Conservation (phyloP, 306 rosid species). For the Cicer cuneatum region DNA sequence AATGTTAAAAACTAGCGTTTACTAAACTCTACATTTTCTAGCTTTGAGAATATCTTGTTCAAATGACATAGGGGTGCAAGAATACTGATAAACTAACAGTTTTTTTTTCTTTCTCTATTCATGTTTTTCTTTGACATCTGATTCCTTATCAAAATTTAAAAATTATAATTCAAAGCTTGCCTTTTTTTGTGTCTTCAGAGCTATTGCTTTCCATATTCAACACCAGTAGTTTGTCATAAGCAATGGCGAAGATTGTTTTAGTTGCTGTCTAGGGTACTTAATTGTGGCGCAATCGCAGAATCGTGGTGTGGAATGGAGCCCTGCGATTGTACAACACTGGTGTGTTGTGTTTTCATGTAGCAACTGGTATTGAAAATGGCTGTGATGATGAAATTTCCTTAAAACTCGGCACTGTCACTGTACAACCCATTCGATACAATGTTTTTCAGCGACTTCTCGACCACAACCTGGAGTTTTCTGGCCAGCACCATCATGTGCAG, state of each 20-base stretch:
- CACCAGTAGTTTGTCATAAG: background rate
- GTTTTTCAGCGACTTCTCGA: background rate
- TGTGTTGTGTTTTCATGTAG: background rate
- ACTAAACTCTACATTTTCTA: too few relatives aligned
- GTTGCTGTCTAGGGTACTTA: background rate
- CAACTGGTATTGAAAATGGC: background rate
- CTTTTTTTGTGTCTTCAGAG: background rate
- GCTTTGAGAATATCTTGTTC: too few relatives aligned
- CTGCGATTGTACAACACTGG: background rate
- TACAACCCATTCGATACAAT: background rate
- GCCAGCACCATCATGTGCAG: background rate
- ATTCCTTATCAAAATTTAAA: constrained; percentile 1
- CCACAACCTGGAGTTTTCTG: background rate
- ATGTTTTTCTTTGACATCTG: background rate
- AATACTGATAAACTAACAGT: background rate
- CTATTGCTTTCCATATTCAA: background rate
- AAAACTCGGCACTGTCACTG: background rate
- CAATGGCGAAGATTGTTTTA: background rate
- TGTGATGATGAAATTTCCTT: background rate
- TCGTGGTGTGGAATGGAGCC: background rate
- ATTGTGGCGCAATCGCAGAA: background rate
- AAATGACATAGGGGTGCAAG: too few relatives aligned
- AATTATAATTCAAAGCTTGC: background rate
- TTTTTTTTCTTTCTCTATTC: background rate
- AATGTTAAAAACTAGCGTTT: too few relatives aligned